Percentiles rank a stretch among this genome's conserved stretches.
Evolutionary conservation across 2,329 filamentous ascomycete genomes (phyloP).

Genomic region (Tetracladium maxilliforme): DNA sequence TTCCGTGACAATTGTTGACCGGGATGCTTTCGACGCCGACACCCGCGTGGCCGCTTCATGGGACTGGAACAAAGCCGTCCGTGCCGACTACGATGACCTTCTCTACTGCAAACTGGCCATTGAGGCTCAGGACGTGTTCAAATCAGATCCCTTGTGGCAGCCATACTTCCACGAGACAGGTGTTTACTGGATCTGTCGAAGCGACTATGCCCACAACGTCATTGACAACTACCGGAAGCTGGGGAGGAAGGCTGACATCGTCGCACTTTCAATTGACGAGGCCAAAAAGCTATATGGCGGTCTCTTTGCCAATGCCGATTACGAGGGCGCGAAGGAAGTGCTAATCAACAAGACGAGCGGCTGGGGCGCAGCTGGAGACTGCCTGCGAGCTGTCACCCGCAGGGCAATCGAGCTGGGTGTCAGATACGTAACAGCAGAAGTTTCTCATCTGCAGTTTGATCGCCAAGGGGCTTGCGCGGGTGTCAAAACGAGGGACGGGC

Average conservation of each 20-base stretch:
- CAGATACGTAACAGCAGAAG: slow-evolving; percentile 39
- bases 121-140: slow-evolving; percentile 50
- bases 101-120: slow-evolving; percentile 50
- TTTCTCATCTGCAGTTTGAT: slow-evolving; percentile 30
- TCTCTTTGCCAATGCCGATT: slow-evolving; percentile 44
- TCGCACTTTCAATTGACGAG: slow-evolving; percentile 27
- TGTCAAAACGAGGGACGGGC: slow-evolving; percentile 28
- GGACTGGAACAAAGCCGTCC: slow-evolving; percentile 61
- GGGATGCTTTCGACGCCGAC: slow-evolving; percentile 31
- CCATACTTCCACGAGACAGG: slow-evolving; percentile 44
- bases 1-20: slow-evolving; percentile 41
- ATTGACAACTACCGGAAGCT: slow-evolving; percentile 34
- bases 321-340: slow-evolving; percentile 40
- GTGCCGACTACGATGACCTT: slow-evolving; percentile 51
- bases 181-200: slow-evolving; percentile 39
- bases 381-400: slow-evolving; percentile 36
- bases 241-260: slow-evolving; percentile 21
- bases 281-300: slow-evolving; percentile 37
- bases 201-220: slow-evolving; percentile 33
- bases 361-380: slow-evolving; percentile 48
- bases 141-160: slow-evolving; percentile 37
- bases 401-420: slow-evolving; percentile 38
- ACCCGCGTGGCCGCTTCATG: slow-evolving; percentile 45
- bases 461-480: slow-evolving; percentile 27
- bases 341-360: slow-evolving; percentile 46